These are phyloP conservation scores for Pedinophyceae sp. DNA, from an alignment of 139 green algal genomes.

Conservation along the genomic window DNA sequence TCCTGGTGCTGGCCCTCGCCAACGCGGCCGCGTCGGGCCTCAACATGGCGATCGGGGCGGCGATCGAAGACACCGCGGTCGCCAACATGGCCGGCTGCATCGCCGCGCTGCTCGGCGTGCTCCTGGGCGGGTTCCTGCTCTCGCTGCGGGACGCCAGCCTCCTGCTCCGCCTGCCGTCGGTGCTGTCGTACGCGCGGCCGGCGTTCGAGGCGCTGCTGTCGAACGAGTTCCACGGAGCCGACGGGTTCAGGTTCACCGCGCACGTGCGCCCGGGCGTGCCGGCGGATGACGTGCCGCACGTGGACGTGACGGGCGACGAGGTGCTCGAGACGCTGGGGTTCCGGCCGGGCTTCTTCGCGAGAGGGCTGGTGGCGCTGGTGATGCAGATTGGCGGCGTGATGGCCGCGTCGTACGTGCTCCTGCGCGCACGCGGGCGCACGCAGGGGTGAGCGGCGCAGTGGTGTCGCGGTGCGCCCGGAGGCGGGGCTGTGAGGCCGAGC, in stretches of 20 bases:
- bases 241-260: conserved; percentile 36
- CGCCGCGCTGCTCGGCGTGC: conserved; percentile 25
- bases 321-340: conserved; percentile 46
- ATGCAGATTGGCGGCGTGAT: too few relatives aligned
- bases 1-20: conserved; percentile 21
- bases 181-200: conserved; percentile 18
- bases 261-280: conserved; percentile 24
- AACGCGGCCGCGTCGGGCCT: conserved; percentile 14
- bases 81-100: conserved; percentile 25
- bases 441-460: too few relatives aligned
- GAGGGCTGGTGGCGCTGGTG: too few relatives aligned
- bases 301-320: conserved; percentile 35
- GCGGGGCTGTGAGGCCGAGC: too few relatives aligned
- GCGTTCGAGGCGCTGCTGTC: conserved; percentile 46
- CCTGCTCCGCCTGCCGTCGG: conserved; percentile 14
- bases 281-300: conserved; percentile 17
- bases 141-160: conserved; percentile 24
- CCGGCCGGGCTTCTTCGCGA: conserved; percentile 7
- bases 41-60: conserved; percentile 10
- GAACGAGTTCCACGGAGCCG: conserved; percentile 41
- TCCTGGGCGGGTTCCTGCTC: conserved; percentile 48
- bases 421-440: too few relatives aligned
- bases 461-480: too few relatives aligned
- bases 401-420: too few relatives aligned
- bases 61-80: conserved; percentile 1